Evolutionary conservation across 2,329 filamentous ascomycete species (phyloP), one percentile per base, ranked within the genome.

Genomic region (Periconia digitata): DNA sequence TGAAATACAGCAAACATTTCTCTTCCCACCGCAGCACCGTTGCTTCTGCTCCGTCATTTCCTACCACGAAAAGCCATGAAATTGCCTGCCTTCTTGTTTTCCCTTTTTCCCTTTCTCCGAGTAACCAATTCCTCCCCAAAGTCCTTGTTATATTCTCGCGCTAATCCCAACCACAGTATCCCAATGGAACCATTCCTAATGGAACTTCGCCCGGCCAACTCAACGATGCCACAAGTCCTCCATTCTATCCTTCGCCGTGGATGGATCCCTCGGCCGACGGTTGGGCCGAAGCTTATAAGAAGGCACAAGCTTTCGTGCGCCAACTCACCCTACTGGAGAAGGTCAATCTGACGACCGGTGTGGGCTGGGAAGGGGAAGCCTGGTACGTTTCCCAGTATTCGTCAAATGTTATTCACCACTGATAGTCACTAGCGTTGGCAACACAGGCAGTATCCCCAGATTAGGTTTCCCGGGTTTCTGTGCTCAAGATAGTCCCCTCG

Each of bases 331-430:
- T 96, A 29, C 67, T 85, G 10, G 92, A 96, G 71, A 96, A 96
- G 76, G 90, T 97, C 72, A 97, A 97, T 71, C 71, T 99, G 55
- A 97, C 92, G 2, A 96, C 92, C 0, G 92, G 92, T 70, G 83
- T 87, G 55, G 91, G 91, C 82, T 92, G 74, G 70, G 84, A 58
- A 35, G 64, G 65, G 37, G 64, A 69, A 43, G 58, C 63, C 18
- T 70, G 66, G 56, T 59, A 27, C 50, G 56, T 45, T 13, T 42
- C 10, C 13, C 24, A 15, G 8, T 1, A 21, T 23, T 2, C 6
- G 2, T 1, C 13, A 1, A 13, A 8, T 32, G 8, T n/a, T 17
- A 20, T 42, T 23, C 6, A 27, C 8, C 5, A 21, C 40, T 50
- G 7, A 50, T 27, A 21, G 18, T 12, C 5, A 1, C 12, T n/a